These are phyloP conservation scores for Saturnispora serradocipensis DNA, from an alignment of 805 yeast species.

Conservation along the genomic window DNA sequence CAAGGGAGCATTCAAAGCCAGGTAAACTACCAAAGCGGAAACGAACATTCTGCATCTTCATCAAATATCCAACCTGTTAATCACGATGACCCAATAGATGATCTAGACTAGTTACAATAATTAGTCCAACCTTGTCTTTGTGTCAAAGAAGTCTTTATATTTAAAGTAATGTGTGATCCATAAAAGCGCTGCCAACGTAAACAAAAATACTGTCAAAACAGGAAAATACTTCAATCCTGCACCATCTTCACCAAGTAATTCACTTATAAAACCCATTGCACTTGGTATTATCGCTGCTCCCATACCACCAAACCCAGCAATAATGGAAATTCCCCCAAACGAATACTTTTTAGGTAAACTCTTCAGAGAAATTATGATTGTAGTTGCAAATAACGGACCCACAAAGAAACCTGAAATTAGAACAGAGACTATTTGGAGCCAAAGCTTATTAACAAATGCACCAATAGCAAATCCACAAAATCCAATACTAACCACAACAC, in stretches of 20 bases:
- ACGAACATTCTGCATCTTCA: background rate
- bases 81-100: background rate
- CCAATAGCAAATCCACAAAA: constrained; percentile 26
- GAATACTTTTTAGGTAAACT: constrained; percentile 52
- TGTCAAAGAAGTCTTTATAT: constrained; percentile 14
- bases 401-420: constrained; percentile 39
- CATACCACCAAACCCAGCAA: constrained; percentile 72
- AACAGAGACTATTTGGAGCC: constrained; percentile 29
- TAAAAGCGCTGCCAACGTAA: constrained; percentile 17
- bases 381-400: constrained; percentile 58
- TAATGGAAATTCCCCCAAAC: constrained; percentile 61
- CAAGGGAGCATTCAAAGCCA: background rate
- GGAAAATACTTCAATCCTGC: constrained; percentile 29
- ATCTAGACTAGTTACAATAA: background rate
- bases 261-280: constrained; percentile 42
- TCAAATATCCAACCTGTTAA: background rate
- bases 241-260: constrained; percentile 21
- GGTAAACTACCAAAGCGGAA: background rate
- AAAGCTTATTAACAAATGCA: constrained; percentile 16
- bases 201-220: constrained; percentile 14
- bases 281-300: constrained; percentile 77
- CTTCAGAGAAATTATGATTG: constrained; percentile 54
- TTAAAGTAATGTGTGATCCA: constrained; percentile 23
- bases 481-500: constrained; percentile 27
- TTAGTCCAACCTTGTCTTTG: constrained; percentile 11